Evolutionary conservation across 2,329 filamentous ascomycete genomes (phyloP).

Genomic region (Colletotrichum destructivum): DNA sequence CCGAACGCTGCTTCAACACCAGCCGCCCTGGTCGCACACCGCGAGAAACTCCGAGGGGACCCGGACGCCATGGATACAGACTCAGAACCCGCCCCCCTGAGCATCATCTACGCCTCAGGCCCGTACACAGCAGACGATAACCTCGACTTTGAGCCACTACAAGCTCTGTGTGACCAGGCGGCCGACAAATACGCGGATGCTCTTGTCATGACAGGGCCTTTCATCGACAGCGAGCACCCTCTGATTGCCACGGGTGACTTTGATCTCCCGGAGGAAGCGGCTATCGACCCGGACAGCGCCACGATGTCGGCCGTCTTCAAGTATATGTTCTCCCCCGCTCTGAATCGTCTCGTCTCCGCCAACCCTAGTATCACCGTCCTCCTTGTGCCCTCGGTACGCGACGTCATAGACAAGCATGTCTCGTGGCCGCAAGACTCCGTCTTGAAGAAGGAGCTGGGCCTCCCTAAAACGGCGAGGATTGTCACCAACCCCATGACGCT

Average conservation of each 20-base stretch:
- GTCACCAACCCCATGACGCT: slow-evolving; percentile 94
- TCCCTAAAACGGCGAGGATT: slow-evolving; percentile 82
- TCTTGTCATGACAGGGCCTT: slow-evolving; percentile 86
- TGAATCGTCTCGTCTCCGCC: slow-evolving; percentile 78
- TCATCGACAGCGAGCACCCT: slow-evolving; percentile 93
- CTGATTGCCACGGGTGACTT: slow-evolving; percentile 86
- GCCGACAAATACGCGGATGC: slow-evolving; percentile 82
- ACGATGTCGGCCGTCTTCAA: slow-evolving; percentile 89
- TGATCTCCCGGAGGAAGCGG: slow-evolving; percentile 78
- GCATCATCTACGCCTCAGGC: slow-evolving; percentile 83
- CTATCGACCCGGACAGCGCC: slow-evolving; percentile 81
- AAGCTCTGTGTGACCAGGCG: slow-evolving; percentile 84
- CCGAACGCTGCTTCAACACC: slow-evolving; percentile 80
- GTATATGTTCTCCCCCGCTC: slow-evolving; percentile 80
- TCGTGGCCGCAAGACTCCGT: slow-evolving; percentile 83
- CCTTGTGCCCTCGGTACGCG: slow-evolving; percentile 86
- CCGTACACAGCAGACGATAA: slow-evolving; percentile 95
- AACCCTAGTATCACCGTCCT: slow-evolving; percentile 87
- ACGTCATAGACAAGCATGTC: slow-evolving; percentile 85
- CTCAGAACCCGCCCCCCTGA: slow-evolving; percentile 76
- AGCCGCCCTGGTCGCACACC: slow-evolving; percentile 76
- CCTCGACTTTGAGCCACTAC: slow-evolving; percentile 89
- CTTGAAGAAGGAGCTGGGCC: slow-evolving; percentile 78
- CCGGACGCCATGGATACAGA: slow-evolving; percentile 74
- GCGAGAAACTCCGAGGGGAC: slow-evolving; percentile 77